Conservation (phyloP, 148 eudicot genomes). For the Vaccinium myrtillus region DNA sequence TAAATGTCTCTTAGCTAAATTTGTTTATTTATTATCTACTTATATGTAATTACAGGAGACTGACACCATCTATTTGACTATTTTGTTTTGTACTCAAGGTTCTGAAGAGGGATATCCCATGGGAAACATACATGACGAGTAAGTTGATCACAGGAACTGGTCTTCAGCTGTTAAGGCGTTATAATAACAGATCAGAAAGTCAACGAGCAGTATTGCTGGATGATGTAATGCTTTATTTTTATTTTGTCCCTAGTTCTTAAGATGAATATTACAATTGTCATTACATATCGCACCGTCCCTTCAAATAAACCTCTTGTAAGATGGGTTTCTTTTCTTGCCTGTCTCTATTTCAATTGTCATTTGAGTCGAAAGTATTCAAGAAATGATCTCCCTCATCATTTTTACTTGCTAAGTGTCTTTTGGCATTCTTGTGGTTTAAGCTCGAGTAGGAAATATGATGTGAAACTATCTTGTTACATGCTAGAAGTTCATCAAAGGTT, state of each 20-base stretch:
- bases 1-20: neutral
- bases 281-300: neutral
- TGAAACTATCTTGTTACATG: neutral
- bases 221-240: conserved; percentile 47
- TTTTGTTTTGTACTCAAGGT: conserved; percentile 43
- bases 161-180: conserved; percentile 87
- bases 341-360: neutral
- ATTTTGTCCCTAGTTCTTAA: neutral
- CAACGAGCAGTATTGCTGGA: conserved; percentile 78
- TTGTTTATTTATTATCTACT: neutral
- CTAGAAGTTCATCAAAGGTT: neutral
- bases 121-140: conserved; percentile 97
- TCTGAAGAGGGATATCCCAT: conserved; percentile 88
- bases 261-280: neutral
- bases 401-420: neutral
- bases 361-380: neutral
- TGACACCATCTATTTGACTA: neutral
- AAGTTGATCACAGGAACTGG: conserved; percentile 84
- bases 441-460: neutral
- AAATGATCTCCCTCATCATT: neutral
- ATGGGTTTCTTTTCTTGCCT: neutral
- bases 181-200: conserved; percentile 76
- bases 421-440: neutral
- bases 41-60: conserved; percentile 2
- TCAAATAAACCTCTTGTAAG: neutral